These are phyloP conservation scores for Vitellaria paradoxa DNA, from an alignment of 179 eudicot genomes.

Conservation along the genomic window DNA sequence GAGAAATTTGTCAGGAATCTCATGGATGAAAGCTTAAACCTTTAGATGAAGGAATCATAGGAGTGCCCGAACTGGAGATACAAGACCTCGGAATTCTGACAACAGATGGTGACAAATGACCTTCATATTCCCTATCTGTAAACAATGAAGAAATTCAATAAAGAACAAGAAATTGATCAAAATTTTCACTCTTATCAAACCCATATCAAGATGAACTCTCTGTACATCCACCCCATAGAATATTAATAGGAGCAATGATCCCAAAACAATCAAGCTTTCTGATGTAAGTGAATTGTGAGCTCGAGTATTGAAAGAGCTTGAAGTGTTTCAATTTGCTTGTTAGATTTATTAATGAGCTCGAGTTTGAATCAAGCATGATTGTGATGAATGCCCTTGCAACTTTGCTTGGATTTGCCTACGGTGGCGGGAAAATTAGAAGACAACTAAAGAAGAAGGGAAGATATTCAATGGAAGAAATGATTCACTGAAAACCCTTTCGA, in stretches of 20 bases:
- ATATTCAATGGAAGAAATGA: too few species aligned
- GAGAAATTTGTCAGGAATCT: slow-evolving; percentile 3
- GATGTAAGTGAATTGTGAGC: too few species aligned
- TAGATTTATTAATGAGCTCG: too few species aligned
- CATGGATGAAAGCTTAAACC: slow-evolving; percentile 22
- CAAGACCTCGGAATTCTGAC: slow-evolving; percentile 45
- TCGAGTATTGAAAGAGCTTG: too few species aligned
- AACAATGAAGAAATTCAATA: not conserved
- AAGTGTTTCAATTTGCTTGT: too few species aligned
- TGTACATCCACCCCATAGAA: not conserved
- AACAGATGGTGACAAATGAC: slow-evolving; percentile 35
- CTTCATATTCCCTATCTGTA: slow-evolving; percentile 34
- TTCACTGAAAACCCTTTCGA: too few species aligned
- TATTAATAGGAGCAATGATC: not conserved
- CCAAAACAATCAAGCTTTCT: not conserved
- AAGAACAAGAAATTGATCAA: not conserved
- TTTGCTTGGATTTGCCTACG: too few species aligned
- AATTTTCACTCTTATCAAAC: not conserved
- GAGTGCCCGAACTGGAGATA: slow-evolving; percentile 32
- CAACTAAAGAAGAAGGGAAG: too few species aligned
- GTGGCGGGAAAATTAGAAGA: too few species aligned
- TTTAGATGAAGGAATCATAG: slow-evolving; percentile 28
- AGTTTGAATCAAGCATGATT: too few species aligned
- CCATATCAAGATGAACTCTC: not conserved
- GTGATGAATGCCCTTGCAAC: too few species aligned